Conservation (phyloP, 2,329 filamentous ascomycete genomes). For the Meredithiella fracta region DNA sequence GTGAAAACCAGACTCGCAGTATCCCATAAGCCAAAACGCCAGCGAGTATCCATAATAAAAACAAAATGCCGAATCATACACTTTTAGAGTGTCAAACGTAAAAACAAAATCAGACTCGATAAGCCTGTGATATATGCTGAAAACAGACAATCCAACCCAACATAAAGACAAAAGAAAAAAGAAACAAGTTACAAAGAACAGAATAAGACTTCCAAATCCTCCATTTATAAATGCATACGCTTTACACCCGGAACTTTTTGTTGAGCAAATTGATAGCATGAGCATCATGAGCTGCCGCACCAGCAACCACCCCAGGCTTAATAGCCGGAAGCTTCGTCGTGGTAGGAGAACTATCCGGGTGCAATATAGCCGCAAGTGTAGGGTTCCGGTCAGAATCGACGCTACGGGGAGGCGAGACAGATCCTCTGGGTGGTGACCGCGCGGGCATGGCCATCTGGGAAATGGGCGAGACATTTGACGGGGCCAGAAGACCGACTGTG, state of each 20-base stretch:
- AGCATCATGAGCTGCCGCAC: slow-evolving; percentile 37
- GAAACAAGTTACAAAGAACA: background rate
- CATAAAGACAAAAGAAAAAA: slow-evolving; percentile 6
- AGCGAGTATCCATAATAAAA: background rate
- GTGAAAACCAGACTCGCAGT: background rate
- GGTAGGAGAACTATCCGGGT: slow-evolving; percentile 31
- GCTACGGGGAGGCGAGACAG: slow-evolving; percentile 9
- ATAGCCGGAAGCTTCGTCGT: slow-evolving; percentile 30
- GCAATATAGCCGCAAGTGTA: slow-evolving; percentile 34
- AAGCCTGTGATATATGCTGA: background rate
- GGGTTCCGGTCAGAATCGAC: slow-evolving; percentile 24
- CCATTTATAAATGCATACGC: slow-evolving; percentile 17
- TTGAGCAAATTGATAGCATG: slow-evolving; percentile 51
- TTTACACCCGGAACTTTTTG: slow-evolving; percentile 32
- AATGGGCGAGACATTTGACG: slow-evolving; percentile 31
- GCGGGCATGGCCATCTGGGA: slow-evolving; percentile 24
- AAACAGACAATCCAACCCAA: background rate
- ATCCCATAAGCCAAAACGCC: no score
- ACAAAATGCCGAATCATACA: background rate
- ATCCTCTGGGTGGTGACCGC: slow-evolving; percentile 17
- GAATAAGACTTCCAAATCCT: background rate
- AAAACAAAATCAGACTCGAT: background rate
- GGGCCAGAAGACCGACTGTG: slow-evolving; percentile 29
- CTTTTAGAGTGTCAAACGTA: background rate
- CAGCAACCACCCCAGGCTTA: slow-evolving; percentile 25